These are phyloP conservation scores for Alternaria consortialis DNA, from an alignment of 2,329 filamentous ascomycete species.

Conservation along the genomic window DNA sequence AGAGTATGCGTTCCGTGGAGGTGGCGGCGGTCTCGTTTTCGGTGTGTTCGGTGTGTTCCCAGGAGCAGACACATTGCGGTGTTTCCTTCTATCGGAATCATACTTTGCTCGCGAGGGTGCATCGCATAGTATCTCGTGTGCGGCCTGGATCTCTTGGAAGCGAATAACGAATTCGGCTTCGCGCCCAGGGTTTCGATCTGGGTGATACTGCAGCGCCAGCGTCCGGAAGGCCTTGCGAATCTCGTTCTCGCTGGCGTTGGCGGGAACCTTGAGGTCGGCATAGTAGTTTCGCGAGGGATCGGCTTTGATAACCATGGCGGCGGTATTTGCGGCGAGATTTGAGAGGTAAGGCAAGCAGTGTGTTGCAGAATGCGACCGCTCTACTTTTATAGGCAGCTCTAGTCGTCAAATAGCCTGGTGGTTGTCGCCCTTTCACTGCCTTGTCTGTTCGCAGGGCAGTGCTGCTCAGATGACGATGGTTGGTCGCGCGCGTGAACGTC, in stretches of 20 bases:
- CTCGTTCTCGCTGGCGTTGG: conserved; percentile 73
- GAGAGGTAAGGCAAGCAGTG: not conserved
- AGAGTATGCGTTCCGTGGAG: conserved; percentile 55
- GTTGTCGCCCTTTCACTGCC: conserved; percentile 25
- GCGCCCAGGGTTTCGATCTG: conserved; percentile 85
- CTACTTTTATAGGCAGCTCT: conserved; percentile 29
- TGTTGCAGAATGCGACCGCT: not conserved
- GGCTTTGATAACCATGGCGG: conserved; percentile 71
- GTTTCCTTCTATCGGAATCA: conserved; percentile 66
- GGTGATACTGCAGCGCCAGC: conserved; percentile 85
- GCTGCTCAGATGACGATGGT: conserved; percentile 47
- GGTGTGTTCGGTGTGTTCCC: conserved; percentile 53
- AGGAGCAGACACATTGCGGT: conserved; percentile 38
- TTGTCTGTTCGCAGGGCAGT: conserved; percentile 39
- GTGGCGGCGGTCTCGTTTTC: conserved; percentile 54
- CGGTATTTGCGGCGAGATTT: conserved; percentile 13
- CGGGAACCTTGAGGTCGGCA: conserved; percentile 77
- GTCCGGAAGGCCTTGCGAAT: conserved; percentile 89
- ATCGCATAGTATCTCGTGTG: conserved; percentile 78
- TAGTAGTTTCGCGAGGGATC: conserved; percentile 82
- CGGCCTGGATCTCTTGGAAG: conserved; percentile 87
- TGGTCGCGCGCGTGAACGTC: conserved; percentile 36
- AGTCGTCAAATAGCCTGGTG: conserved; percentile 12
- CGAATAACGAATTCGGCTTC: conserved; percentile 81
- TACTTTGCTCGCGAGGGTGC: conserved; percentile 67